Conservation (phyloP, 495 filamentous ascomycete species). For the Lindgomyces ingoldianus region DNA sequence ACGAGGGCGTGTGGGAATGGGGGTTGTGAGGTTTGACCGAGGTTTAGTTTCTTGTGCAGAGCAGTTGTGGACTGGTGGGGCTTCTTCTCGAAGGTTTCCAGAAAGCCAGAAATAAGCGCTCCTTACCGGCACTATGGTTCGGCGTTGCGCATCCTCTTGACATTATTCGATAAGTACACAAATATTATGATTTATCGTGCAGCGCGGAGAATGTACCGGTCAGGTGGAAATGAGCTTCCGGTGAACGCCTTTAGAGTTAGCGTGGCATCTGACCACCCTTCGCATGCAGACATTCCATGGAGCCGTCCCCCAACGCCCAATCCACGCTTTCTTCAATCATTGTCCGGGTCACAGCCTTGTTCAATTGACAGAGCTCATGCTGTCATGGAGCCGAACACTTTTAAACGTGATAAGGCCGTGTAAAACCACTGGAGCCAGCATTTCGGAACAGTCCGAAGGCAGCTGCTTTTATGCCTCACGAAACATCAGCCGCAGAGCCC, state of each 20-base stretch:
- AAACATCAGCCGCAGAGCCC: constrained; percentile 18
- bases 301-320: constrained; percentile 8
- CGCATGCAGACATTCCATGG: neutral
- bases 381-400: constrained; percentile 5
- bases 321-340: constrained; percentile 13
- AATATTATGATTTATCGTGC: neutral
- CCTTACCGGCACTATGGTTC: neutral
- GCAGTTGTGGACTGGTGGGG: neutral
- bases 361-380: constrained; percentile 12
- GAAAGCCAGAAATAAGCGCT: neutral
- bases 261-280: constrained; percentile 7
- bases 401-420: constrained; percentile 30
- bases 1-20: constrained; percentile 32
- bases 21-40: neutral
- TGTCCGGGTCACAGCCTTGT: neutral
- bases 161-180: neutral
- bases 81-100: constrained; percentile 1
- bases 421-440: constrained; percentile 4
- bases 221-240: neutral
- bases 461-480: constrained; percentile 7
- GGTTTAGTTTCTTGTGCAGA: neutral
- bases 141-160: neutral
- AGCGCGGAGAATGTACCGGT: neutral
- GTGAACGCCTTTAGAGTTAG: neutral
- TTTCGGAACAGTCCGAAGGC: constrained; percentile 10